Conservation (phyloP, 1,139 yeast species). For the Kodamaea suecica region DNA sequence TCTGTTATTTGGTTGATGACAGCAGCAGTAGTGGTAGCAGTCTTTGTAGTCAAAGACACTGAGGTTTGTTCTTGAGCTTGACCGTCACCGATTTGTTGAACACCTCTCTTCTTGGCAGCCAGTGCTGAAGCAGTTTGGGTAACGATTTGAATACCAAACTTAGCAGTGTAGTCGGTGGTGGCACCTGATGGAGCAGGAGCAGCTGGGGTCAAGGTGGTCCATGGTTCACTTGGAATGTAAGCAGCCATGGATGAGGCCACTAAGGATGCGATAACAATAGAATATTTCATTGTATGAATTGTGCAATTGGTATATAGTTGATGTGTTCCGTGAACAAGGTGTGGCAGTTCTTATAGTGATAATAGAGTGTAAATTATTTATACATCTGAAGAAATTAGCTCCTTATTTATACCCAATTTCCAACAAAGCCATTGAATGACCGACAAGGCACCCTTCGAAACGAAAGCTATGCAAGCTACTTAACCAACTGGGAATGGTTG, state of each 20-base stretch:
- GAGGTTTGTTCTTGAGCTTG: slow-evolving; percentile 54
- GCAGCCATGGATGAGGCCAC: slow-evolving; percentile 58
- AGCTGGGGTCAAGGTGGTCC: slow-evolving; percentile 68
- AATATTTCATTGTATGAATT: slow-evolving; percentile 26
- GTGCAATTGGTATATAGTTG: no score
- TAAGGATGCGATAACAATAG: slow-evolving; percentile 29
- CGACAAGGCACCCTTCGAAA: no score
- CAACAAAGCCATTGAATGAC: no score
- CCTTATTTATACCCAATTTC: no score
- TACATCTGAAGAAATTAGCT: no score
- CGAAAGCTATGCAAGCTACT: no score
- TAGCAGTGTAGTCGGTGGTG: slow-evolving; percentile 54
- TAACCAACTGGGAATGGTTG: no score
- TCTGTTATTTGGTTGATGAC: slow-evolving; percentile 54
- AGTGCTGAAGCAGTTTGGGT: slow-evolving; percentile 38
- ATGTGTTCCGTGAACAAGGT: no score
- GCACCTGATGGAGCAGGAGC: slow-evolving; percentile 56
- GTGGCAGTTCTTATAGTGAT: no score
- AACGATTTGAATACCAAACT: slow-evolving; percentile 69
- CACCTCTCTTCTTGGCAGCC: slow-evolving; percentile 25
- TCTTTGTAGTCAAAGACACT: no score
- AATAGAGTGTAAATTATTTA: no score
- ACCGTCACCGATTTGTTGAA: slow-evolving; percentile 41
- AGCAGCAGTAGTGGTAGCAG: slow-evolving; percentile 44
- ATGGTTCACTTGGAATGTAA: slow-evolving; percentile 66